phyloP scores from a whole-genome alignment of 371 early-diverging fungal species.

The Mucor lusitanicus region DNA sequence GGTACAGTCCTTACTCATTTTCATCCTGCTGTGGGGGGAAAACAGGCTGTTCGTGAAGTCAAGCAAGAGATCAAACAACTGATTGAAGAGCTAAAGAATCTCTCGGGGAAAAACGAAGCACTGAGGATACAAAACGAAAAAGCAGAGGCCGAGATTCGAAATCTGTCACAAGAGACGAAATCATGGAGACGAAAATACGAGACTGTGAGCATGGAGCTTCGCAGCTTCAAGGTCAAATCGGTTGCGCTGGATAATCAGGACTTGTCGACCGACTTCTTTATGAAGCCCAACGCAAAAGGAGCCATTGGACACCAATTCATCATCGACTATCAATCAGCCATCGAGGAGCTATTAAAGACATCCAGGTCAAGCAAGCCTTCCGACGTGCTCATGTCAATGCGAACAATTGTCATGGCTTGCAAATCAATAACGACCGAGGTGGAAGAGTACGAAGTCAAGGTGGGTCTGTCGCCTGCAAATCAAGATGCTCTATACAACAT shows the following conservation, averaged over 20 bases:
- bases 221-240: constrained; percentile 48
- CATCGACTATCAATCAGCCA: constrained; percentile 76
- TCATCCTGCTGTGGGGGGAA: too few species aligned
- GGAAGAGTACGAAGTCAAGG: constrained; percentile 60
- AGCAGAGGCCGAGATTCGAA: constrained; percentile 27
- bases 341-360: constrained; percentile 76
- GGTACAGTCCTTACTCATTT: background rate
- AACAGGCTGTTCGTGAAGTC: constrained; percentile 63
- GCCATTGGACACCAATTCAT: constrained; percentile 67
- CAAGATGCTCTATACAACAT: constrained; percentile 40
- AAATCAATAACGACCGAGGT: constrained; percentile 82
- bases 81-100: constrained; percentile 67
- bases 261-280: constrained; percentile 32
- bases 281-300: constrained; percentile 62
- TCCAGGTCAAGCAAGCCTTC: constrained; percentile 71
- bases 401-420: constrained; percentile 80
- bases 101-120: constrained; percentile 67
- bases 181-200: constrained; percentile 56
- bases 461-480: constrained; percentile 16
- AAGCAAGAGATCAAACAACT: constrained; percentile 73
- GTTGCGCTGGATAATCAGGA: constrained; percentile 45
- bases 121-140: constrained; percentile 51
- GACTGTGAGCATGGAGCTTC: constrained; percentile 44
- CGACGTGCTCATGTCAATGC: constrained; percentile 79
- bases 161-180: constrained; percentile 38